phyloP scores from a whole-genome alignment of 257 asterid species.

The Solanum sejunctum region DNA sequence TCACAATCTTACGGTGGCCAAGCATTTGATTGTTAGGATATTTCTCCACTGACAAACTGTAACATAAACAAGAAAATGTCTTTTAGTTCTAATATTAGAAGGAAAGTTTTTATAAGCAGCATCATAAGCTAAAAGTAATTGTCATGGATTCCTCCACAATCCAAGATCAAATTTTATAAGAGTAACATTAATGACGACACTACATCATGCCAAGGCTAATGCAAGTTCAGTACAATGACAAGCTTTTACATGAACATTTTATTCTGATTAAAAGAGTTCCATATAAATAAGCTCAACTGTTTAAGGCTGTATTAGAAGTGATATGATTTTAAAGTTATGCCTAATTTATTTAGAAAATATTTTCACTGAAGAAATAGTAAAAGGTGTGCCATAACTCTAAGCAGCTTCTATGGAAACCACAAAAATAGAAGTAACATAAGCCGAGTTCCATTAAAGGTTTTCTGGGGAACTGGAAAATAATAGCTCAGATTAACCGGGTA shows the following conservation, averaged over 20 bases:
- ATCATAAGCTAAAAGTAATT: neutral
- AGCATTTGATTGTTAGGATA: slow-evolving; percentile 83
- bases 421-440: neutral
- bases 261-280: neutral
- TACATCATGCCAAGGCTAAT: neutral
- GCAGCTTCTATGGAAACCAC: neutral
- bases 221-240: neutral
- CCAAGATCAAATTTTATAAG: neutral
- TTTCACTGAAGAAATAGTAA: neutral
- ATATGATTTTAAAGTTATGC: neutral
- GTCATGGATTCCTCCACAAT: neutral
- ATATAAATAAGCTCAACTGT: neutral
- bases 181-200: neutral
- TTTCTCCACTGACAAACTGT: slow-evolving; percentile 77
- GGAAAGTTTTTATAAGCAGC: neutral
- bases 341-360: neutral
- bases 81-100: neutral
- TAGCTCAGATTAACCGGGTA: neutral
- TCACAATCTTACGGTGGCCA: slow-evolving; percentile 59
- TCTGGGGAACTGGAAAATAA: neutral
- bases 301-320: neutral
- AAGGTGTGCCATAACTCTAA: neutral
- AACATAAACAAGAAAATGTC: slow-evolving; percentile 3
- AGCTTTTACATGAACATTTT: neutral
- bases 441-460: neutral